These are phyloP conservation scores for Penicillium parvum DNA, from an alignment of 495 filamentous ascomycete genomes.

Conservation along the genomic window DNA sequence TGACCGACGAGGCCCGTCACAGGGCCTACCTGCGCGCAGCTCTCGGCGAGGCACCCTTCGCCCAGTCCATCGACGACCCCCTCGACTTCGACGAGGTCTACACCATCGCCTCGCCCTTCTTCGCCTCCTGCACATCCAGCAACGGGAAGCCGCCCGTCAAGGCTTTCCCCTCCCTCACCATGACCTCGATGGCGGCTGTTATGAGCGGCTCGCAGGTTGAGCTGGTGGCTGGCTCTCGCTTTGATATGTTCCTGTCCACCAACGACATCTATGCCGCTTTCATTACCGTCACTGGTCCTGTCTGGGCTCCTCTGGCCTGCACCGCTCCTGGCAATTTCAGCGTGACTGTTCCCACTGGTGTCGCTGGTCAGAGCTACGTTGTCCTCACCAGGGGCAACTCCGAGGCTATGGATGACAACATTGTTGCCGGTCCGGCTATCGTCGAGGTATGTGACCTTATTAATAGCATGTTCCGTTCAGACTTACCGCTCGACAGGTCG, in stretches of 20 bases:
- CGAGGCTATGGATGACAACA: conserved; percentile 22
- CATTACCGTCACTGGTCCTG: conserved; percentile 36
- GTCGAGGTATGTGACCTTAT: conserved; percentile 23
- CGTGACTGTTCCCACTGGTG: conserved; percentile 30
- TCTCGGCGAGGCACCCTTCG: conserved; percentile 45
- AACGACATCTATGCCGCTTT: conserved; percentile 25
- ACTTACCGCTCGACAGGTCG: background rate
- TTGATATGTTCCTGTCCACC: conserved; percentile 2
- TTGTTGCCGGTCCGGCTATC: conserved; percentile 34
- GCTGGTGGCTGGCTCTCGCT: conserved; percentile 12
- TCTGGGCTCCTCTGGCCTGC: conserved; percentile 25
- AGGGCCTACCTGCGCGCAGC: conserved; percentile 52
- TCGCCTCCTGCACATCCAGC: conserved; percentile 48
- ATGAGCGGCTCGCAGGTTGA: conserved; percentile 16
- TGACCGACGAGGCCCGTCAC: conserved; percentile 59
- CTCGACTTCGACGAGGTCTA: conserved; percentile 54
- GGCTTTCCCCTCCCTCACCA: conserved; percentile 47
- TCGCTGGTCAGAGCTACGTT: conserved; percentile 35
- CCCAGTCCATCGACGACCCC: conserved; percentile 54
- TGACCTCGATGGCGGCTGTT: conserved; percentile 5
- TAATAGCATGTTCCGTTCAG: background rate
- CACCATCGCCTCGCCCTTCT: conserved; percentile 57
- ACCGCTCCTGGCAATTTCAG: conserved; percentile 26
- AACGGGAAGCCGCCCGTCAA: conserved; percentile 55
- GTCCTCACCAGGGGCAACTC: conserved; percentile 30